These are phyloP conservation scores for Cicer yamashitae DNA, from an alignment of 306 rosid genomes.

Conservation along the genomic window DNA sequence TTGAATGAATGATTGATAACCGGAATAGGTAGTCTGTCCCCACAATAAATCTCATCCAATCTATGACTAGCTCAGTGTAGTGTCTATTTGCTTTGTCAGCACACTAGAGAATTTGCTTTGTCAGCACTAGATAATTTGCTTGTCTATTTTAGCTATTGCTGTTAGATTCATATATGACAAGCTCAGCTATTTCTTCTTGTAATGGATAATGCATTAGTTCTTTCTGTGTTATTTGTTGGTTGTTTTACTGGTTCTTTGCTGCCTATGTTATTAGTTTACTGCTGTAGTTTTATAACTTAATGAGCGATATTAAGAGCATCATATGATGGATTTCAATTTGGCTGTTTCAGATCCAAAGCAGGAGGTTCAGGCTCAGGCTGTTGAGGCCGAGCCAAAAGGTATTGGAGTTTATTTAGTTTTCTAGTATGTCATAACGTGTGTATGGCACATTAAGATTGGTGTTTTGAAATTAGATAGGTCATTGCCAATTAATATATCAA, in stretches of 20 bases:
- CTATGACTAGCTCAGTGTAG: not conserved
- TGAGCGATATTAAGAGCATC: constrained; percentile 20
- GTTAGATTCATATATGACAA: not conserved
- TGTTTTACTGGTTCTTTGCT: constrained; percentile 37
- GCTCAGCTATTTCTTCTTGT: not conserved
- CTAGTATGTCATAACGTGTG: not conserved
- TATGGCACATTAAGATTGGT: constrained; percentile 26
- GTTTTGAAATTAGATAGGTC: constrained; percentile 18
- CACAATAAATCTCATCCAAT: constrained; percentile 14
- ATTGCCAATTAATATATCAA: constrained; percentile 14
- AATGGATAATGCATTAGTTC: not conserved
- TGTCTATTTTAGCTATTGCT: constrained; percentile 27
- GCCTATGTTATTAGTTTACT: constrained; percentile 22
- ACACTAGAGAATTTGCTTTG: constrained; percentile 7
- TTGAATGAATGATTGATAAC: constrained; percentile 29
- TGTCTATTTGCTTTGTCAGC: constrained; percentile 10
- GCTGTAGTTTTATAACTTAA: constrained; percentile 29
- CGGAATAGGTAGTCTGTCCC: not conserved
- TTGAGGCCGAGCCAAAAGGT: constrained; percentile 69
- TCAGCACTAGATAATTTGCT: constrained; percentile 2
- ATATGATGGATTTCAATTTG: constrained; percentile 34
- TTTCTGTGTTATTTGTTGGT: constrained; percentile 35
- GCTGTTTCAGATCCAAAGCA: constrained; percentile 59
- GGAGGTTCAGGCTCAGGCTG: constrained; percentile 49
- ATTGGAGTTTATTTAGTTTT: constrained; percentile 20